phyloP scores from a whole-genome alignment of 208 protist genomes.

The Trypanosoma platydactyli region DNA sequence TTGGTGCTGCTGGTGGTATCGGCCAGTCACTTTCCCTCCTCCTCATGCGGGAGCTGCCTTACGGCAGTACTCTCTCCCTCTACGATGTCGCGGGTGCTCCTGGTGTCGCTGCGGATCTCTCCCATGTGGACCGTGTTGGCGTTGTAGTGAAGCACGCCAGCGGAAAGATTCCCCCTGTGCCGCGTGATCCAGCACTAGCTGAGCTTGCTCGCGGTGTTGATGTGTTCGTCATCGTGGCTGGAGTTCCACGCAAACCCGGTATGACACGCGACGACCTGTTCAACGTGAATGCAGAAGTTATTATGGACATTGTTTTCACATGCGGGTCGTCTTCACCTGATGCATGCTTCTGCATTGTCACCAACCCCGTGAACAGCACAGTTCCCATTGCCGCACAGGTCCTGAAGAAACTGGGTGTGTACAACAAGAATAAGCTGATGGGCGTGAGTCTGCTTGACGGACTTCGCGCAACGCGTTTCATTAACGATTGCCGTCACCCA shows the following conservation, averaged over 20 bases:
- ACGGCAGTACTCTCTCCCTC: conserved; percentile 85
- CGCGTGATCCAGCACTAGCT: conserved; percentile 62
- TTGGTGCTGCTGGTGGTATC: conserved; percentile 88
- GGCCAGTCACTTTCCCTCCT: conserved; percentile 89
- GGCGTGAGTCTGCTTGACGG: conserved; percentile 94
- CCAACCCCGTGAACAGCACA: conserved; percentile 97
- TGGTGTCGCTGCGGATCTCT: conserved; percentile 94
- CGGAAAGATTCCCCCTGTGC: conserved; percentile 63
- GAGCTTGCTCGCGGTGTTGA: conserved; percentile 80
- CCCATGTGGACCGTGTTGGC: conserved; percentile 82
- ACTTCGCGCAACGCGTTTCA: conserved; percentile 91
- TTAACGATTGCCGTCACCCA: conserved; percentile 76
- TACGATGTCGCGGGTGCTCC: conserved; percentile 91
- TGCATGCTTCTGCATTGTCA: conserved; percentile 92
- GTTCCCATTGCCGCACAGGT: conserved; percentile 93
- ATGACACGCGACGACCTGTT: conserved; percentile 98
- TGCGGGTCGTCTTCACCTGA: conserved; percentile 85
- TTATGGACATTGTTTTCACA: conserved; percentile 86
- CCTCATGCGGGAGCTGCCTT: conserved; percentile 69
- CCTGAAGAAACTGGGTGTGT: conserved; percentile 89
- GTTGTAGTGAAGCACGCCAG: conserved; percentile 79
- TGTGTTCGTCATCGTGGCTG: conserved; percentile 94
- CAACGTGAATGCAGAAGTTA: conserved; percentile 95
- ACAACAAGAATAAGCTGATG: conserved; percentile 86
- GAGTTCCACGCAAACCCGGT: conserved; percentile 95